Percentiles rank a stretch among this genome's conserved stretches.
phyloP scores from a whole-genome alignment of 2,329 filamentous ascomycete genomes.

The Annulohypoxylon truncatum region DNA sequence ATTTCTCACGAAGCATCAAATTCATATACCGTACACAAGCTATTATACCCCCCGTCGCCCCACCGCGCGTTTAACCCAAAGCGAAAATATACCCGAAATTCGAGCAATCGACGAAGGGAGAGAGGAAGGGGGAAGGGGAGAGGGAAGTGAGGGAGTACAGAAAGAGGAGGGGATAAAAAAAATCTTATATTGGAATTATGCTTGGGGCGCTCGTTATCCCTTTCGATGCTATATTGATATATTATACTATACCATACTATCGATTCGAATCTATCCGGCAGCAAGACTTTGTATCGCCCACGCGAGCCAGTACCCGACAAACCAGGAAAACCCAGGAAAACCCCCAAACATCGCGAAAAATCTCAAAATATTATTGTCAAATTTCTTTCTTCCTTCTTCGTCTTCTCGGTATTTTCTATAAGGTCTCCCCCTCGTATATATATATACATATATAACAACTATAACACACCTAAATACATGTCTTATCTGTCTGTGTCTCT shows the following conservation, averaged over 20 bases:
- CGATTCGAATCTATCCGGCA: conserved; percentile 30
- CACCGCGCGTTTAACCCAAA: conserved; percentile 27
- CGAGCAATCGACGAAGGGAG: conserved; percentile 39
- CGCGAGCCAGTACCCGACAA: conserved; percentile 41
- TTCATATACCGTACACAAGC: conserved; percentile 25
- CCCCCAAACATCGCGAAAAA: not conserved
- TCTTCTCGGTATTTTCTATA: conserved; percentile 1
- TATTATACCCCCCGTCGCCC: conserved; percentile 40
- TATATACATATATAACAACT: not conserved
- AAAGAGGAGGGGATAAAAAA: not conserved
- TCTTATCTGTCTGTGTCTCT: not conserved
- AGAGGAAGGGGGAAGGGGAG: not conserved
- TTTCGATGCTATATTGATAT: conserved; percentile 19
- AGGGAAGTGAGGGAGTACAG: conserved; percentile 1
- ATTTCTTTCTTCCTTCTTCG: conserved; percentile 17
- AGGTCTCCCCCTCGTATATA: conserved; percentile 9
- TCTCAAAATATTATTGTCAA: conserved; percentile 18
- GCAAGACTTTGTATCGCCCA: conserved; percentile 49
- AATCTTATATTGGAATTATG: not conserved
- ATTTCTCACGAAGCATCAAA: conserved; percentile 42
- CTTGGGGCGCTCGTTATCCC: conserved; percentile 13
- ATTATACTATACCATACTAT: conserved; percentile 13
- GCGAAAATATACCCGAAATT: conserved; percentile 37
- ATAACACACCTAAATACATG: not conserved
- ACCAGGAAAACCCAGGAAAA: conserved; percentile 2